Evolutionary conservation across 2,329 filamentous ascomycete species (phyloP), one percentile per base, ranked within the genome.

Genomic region (Zymoseptoria tritici): DNA sequence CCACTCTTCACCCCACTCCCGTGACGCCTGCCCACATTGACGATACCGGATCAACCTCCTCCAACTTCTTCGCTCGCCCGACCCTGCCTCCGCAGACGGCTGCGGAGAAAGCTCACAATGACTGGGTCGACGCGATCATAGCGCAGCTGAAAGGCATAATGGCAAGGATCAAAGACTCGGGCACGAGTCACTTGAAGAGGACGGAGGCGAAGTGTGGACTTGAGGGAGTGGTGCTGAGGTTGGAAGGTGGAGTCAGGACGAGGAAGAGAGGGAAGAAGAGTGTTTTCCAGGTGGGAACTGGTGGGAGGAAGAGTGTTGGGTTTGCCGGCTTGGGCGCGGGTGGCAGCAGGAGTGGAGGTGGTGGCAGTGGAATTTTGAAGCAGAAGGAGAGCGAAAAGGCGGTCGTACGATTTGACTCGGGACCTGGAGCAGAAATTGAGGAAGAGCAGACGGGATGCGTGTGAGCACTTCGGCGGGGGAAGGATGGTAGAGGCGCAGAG

Each of bases 191-290:
- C 67, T 79, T 94, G 60, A 81, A 83, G 16, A 83, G 89, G 29
- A 88, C 89, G 29, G 85, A 95, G 69, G 85, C 89, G 11, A 96
- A 96, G 74, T 85, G 85, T 57, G 80, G 82, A 9, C 79, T 96
- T 49, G 88, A 95, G 67, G 81, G 85, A 59, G 76, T 96, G n/a
- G 82, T 86, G 60, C 85, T 89, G 68, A 84, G 92, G 58, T 78
- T 97, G 13, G 76, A 85, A 53, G 85, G 88, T 70, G 82, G 84
- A 2, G 86, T 93, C 54, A 81, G 91, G 54, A 89, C 88, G 9
- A 83, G 81, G 65, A 65, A 64, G 56, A 70, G 69, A 66, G 65
- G 59, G 54, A 71, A 64, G 66, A 71, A 68, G 53, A 64, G 66
- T 61, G 54, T 73, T 61, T 70, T 74, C 56, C 22, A 53, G 1